Evolutionary conservation across 148 eudicot genomes (phyloP).

Genomic region (Polygonum maritimum): DNA sequence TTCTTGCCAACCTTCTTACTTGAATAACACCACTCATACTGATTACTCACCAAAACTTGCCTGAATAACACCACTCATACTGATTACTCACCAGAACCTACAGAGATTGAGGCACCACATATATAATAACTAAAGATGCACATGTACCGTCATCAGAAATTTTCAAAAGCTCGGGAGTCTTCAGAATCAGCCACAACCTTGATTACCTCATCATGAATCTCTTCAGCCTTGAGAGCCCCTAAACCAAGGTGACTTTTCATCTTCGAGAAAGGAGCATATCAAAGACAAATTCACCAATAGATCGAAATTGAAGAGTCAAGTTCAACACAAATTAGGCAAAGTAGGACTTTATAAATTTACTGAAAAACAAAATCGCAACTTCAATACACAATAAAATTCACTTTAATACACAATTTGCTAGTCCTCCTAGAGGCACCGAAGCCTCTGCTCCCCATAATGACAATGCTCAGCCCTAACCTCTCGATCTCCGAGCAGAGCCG

Average conservation of each 20-base stretch:
- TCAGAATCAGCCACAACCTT: slow-evolving; percentile 68
- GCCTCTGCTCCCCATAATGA: no score
- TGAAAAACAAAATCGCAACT: not conserved
- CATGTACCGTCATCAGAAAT: slow-evolving; percentile 75
- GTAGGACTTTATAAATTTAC: not conserved
- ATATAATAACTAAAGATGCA: not conserved
- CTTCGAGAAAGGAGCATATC: slow-evolving; percentile 76
- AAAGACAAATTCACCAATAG: slow-evolving; percentile 87
- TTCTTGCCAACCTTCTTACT: slow-evolving; percentile 80
- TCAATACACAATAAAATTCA: not conserved
- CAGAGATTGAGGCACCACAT: not conserved
- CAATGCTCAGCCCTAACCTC: no score
- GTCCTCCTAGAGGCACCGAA: no score
- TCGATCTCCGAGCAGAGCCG: no score
- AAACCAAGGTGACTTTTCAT: slow-evolving; percentile 69
- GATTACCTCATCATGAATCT: slow-evolving; percentile 56
- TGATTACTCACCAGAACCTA: no score
- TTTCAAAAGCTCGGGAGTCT: slow-evolving; percentile 54
- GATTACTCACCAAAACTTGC: not conserved
- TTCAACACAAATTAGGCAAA: slow-evolving; percentile 11
- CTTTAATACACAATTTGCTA: no score
- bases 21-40: slow-evolving; percentile 17
- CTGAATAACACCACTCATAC: no score
- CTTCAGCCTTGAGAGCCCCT: slow-evolving; percentile 67
- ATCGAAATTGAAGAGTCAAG: slow-evolving; percentile 42